A percentile compares a stretch with the other conserved stretches of the same genome.
Evolutionary conservation across 192 early-diverging fungal species (phyloP).

Genomic region (Coemansia sp.): DNA sequence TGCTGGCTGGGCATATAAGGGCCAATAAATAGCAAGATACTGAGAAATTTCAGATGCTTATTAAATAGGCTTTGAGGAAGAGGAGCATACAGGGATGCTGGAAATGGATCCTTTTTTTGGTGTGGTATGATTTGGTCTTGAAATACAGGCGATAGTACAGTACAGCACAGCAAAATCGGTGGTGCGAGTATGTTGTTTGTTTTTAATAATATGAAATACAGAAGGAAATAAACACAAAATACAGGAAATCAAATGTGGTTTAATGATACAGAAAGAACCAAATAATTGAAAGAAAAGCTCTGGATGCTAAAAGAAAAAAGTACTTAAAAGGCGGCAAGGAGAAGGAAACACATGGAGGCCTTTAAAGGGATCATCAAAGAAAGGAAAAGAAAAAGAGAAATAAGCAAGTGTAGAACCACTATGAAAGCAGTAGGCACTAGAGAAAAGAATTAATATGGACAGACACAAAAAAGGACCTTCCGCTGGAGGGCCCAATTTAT

Average conservation of each 20-base stretch:
- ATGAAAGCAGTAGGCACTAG: not conserved
- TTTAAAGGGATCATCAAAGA: conserved; percentile 1
- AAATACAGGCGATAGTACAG: too few species aligned
- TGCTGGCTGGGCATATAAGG: too few species aligned
- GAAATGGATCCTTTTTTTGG: too few species aligned
- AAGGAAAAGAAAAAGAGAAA: not conserved
- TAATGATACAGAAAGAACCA: not conserved
- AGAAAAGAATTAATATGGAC: not conserved
- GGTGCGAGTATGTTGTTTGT: not conserved
- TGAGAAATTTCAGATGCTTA: too few species aligned
- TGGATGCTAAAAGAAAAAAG: not conserved
- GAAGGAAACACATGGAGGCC: not conserved
- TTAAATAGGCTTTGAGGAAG: too few species aligned
- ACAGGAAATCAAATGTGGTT: not conserved
- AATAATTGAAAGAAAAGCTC: not conserved
- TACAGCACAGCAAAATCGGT: too few species aligned
- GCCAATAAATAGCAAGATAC: too few species aligned
- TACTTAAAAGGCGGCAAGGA: not conserved
- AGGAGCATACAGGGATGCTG: too few species aligned
- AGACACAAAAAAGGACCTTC: not conserved
- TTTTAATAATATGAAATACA: not conserved
- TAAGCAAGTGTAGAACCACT: not conserved
- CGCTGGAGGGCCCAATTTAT: not conserved
- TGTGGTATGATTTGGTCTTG: too few species aligned
- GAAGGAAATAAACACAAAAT: conserved; percentile 1